Conservation (phyloP, 2,329 filamentous ascomycete species). For the Cercospora beticola region DNA sequence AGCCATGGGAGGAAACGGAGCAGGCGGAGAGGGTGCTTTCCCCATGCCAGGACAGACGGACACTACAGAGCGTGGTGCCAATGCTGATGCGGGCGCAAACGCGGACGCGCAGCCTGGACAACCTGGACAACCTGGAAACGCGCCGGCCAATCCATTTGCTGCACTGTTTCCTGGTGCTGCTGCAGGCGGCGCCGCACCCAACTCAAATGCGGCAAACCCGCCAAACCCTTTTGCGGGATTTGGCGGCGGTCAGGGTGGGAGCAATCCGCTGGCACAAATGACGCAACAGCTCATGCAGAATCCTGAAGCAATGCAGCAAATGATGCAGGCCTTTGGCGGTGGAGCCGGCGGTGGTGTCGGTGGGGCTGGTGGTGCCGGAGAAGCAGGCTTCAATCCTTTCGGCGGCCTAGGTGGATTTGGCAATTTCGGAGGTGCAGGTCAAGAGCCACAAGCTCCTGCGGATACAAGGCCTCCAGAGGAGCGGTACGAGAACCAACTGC, state of each 20-base stretch:
- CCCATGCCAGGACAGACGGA: slow-evolving; percentile 91
- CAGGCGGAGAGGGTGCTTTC: slow-evolving; percentile 60
- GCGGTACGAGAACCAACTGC: slow-evolving; percentile 82
- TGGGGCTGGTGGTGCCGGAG: slow-evolving; percentile 33
- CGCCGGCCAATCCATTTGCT: slow-evolving; percentile 59
- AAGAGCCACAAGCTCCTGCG: slow-evolving; percentile 55
- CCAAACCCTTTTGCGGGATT: slow-evolving; percentile 69
- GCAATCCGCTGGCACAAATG: slow-evolving; percentile 51
- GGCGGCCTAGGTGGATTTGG: slow-evolving; percentile 38
- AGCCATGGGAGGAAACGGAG: slow-evolving; percentile 55
- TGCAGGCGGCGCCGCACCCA: slow-evolving; percentile 32
- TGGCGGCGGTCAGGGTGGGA: slow-evolving; percentile 35
- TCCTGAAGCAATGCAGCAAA: slow-evolving; percentile 56
- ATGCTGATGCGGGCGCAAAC: slow-evolving; percentile 28
- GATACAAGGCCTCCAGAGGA: slow-evolving; percentile 93
- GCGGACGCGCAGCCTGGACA: slow-evolving; percentile 34
- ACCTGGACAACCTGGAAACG: slow-evolving; percentile 33
- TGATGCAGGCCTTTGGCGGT: slow-evolving; percentile 56
- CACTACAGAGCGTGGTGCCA: slow-evolving; percentile 59
- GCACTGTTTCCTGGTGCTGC: slow-evolving; percentile 52
- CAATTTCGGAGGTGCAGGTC: slow-evolving; percentile 31
- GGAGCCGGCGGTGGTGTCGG: slow-evolving; percentile 48
- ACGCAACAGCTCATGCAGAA: slow-evolving; percentile 55
- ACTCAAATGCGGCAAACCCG: slow-evolving; percentile 35
- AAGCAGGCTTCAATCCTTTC: slow-evolving; percentile 48